phyloP scores from a whole-genome alignment of 2,329 filamentous ascomycete species.

The Kalmusia sp. region DNA sequence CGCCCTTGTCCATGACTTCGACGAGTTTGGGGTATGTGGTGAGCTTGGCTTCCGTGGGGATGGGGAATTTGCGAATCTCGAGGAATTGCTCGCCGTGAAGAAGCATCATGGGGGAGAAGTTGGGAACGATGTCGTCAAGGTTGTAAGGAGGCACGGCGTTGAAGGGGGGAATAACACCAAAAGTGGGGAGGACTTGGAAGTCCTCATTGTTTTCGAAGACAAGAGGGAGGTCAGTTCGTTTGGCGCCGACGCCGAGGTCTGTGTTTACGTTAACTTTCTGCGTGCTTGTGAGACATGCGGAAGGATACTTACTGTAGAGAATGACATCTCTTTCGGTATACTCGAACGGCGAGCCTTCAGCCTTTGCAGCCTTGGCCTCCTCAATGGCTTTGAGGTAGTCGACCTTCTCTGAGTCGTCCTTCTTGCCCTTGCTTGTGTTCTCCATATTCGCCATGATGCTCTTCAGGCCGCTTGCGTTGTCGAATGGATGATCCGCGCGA shows the following conservation, averaged over 20 bases:
- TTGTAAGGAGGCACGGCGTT: constrained; percentile 80
- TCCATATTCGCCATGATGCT: constrained; percentile 86
- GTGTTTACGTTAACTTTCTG: constrained; percentile 24
- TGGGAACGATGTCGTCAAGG: constrained; percentile 84
- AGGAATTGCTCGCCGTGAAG: constrained; percentile 99
- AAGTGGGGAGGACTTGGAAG: constrained; percentile 95
- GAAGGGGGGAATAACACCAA: constrained; percentile 94
- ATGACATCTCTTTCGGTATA: constrained; percentile 89
- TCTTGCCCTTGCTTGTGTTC: constrained; percentile 66
- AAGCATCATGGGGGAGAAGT: constrained; percentile 98
- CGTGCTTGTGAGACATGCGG: background rate
- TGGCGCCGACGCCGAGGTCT: constrained; percentile 88
- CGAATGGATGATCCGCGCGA: constrained; percentile 84
- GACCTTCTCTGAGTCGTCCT: constrained; percentile 64
- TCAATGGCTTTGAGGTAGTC: constrained; percentile 78
- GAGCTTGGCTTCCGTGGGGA: constrained; percentile 82
- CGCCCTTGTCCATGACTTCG: constrained; percentile 96
- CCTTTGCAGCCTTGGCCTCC: constrained; percentile 74
- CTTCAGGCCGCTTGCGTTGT: constrained; percentile 76
- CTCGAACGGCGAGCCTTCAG: constrained; percentile 76
- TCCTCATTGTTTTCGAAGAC: constrained; percentile 90
- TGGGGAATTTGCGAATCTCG: constrained; percentile 89
- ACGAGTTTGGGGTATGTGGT: constrained; percentile 80
- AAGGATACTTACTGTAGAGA: constrained; percentile 71
- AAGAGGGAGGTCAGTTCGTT: constrained; percentile 83